These are phyloP conservation scores for Boletus rubescentipes DNA, from an alignment of 768 basidiomycete genomes.

Conservation along the genomic window DNA sequence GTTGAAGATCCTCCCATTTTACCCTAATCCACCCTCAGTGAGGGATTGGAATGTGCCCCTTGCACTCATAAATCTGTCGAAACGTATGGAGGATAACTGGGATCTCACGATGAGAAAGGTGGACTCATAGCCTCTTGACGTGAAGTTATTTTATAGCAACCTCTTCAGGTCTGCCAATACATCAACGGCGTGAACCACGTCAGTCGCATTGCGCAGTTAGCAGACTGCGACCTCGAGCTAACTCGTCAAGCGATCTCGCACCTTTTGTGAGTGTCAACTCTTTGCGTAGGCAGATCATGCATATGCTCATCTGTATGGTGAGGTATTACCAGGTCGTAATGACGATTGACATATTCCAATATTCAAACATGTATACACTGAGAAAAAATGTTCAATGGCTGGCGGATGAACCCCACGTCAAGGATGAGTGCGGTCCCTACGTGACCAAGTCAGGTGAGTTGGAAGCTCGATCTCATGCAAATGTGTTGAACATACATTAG, in stretches of 20 bases:
- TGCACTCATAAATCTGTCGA: conserved; percentile 78
- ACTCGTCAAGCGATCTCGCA: conserved; percentile 89
- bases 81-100: conserved; percentile 88
- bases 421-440: conserved; percentile 89
- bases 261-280: conserved; percentile 62
- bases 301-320: conserved; percentile 6
- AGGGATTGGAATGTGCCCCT: conserved; percentile 96
- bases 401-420: conserved; percentile 80
- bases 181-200: conserved; percentile 94
- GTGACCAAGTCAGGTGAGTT: conserved; percentile 70
- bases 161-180: conserved; percentile 58
- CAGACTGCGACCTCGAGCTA: conserved; percentile 81
- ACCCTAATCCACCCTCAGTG: conserved; percentile 88
- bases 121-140: neutral
- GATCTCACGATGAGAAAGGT: conserved; percentile 93
- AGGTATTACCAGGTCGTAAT: conserved; percentile 97
- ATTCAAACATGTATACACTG: conserved; percentile 95
- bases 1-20: conserved; percentile 94
- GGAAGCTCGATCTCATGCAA: neutral
- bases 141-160: neutral
- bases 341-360: conserved; percentile 97
- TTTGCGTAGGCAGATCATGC: neutral
- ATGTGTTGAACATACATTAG: conserved; percentile 30
- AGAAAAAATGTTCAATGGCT: conserved; percentile 86
- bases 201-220: conserved; percentile 85